Conservation (phyloP, 1,139 yeast species). For the Debaryomyces singareniensis region DNA sequence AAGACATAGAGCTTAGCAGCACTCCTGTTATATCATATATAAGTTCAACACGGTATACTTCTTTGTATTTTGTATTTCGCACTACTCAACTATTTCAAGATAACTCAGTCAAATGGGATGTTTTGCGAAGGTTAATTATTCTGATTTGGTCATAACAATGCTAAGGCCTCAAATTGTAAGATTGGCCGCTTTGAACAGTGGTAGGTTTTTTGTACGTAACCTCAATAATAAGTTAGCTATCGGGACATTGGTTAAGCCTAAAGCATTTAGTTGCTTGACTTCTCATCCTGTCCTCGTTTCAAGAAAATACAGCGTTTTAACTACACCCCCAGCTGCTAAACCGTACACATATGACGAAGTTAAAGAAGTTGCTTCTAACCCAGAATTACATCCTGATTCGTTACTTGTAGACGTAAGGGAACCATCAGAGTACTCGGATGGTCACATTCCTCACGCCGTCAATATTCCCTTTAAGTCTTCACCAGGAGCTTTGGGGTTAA, state of each 20-base stretch:
- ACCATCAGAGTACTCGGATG: constrained; percentile 69
- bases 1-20: no score
- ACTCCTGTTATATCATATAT: background rate
- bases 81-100: no score
- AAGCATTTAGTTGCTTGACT: background rate
- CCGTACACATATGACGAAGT: constrained; percentile 51
- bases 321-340: constrained; percentile 40
- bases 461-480: constrained; percentile 87
- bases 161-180: background rate
- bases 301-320: constrained; percentile 23
- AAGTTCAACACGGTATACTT: background rate
- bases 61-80: no score
- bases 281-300: background rate
- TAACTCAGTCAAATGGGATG: no score
- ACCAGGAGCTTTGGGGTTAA: constrained; percentile 87
- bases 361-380: constrained; percentile 39
- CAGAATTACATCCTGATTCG: constrained; percentile 30
- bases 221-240: background rate
- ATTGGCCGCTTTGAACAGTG: background rate
- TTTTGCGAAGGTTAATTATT: no score
- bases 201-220: background rate
- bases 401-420: constrained; percentile 87
- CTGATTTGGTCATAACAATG: no score
- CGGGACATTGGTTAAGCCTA: no score
- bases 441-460: constrained; percentile 75